These are phyloP conservation scores for Phoma sp. DNA, from an alignment of 2,329 filamentous ascomycete genomes.

Conservation along the genomic window DNA sequence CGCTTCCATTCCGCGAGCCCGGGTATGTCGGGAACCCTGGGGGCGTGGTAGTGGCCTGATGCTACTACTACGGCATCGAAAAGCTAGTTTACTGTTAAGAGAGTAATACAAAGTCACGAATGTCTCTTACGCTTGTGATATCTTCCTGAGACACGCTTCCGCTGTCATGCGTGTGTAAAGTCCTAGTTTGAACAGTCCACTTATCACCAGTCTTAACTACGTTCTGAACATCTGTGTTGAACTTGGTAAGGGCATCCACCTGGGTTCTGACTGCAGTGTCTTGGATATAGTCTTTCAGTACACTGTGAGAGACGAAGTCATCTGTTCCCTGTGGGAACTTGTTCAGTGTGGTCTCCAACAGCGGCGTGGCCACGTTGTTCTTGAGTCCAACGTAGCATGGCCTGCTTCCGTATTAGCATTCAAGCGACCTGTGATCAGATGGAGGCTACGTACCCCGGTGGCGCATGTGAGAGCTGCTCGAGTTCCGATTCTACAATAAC, in stretches of 20 bases:
- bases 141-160: constrained; percentile 14
- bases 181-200: constrained; percentile 62
- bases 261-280: constrained; percentile 59
- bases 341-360: constrained; percentile 58
- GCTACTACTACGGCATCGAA: constrained; percentile 62
- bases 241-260: constrained; percentile 58
- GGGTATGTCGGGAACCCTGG: constrained; percentile 56
- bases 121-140: constrained; percentile 6
- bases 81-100: constrained; percentile 20
- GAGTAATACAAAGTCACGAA: rapidly evolving
- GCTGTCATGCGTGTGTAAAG: constrained; percentile 38
- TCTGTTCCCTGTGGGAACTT: constrained; percentile 65
- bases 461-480: constrained; percentile 50
- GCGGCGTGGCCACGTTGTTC: constrained; percentile 60
- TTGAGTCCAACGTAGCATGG: constrained; percentile 60
- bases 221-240: constrained; percentile 65
- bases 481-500: constrained; percentile 17
- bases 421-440: not conserved
- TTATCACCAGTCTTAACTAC: constrained; percentile 53
- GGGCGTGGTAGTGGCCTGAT: constrained; percentile 61
- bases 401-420: constrained; percentile 31
- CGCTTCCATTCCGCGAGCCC: constrained; percentile 56
- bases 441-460: constrained; percentile 54
- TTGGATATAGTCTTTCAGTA: constrained; percentile 66
- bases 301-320: constrained; percentile 63